phyloP scores from a whole-genome alignment of 495 filamentous ascomycete species.

The Elaphomyces granulatus region DNA sequence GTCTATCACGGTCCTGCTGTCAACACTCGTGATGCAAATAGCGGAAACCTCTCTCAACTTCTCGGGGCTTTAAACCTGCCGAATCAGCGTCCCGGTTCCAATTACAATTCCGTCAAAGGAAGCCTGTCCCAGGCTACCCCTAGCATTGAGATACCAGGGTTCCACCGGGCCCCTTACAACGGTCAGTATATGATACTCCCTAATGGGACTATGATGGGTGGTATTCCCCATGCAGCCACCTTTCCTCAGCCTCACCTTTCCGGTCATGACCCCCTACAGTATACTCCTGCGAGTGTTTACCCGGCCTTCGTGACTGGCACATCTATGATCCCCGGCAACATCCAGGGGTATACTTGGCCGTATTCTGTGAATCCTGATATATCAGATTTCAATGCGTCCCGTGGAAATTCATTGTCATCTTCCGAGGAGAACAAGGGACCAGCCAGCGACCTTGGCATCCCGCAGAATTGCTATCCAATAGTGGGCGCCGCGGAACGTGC shows the following conservation, averaged over 20 bases:
- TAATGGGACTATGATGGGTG: conserved; percentile 14
- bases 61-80: conserved; percentile 16
- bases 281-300: conserved; percentile 17
- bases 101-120: conserved; percentile 14
- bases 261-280: conserved; percentile 20
- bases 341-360: conserved; percentile 18
- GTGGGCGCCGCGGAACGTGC: conserved; percentile 11
- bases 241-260: conserved; percentile 10
- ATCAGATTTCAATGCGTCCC: conserved; percentile 7
- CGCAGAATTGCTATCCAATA: conserved; percentile 15
- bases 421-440: conserved; percentile 15
- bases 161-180: conserved; percentile 15
- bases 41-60: conserved; percentile 9
- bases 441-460: conserved; percentile 9
- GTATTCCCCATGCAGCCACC: conserved; percentile 15
- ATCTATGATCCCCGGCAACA: conserved; percentile 12
- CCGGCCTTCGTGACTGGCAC: conserved; percentile 8
- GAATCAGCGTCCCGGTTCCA: conserved; percentile 15
- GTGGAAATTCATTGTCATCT: conserved; percentile 9
- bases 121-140: conserved; percentile 15
- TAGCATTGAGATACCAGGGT: conserved; percentile 17
- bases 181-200: conserved; percentile 21
- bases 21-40: conserved; percentile 9
- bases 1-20: background rate
- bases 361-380: conserved; percentile 19